A percentile compares a stretch with the other conserved stretches of the same genome.
Evolutionary conservation across 495 filamentous ascomycete species (phyloP).

Genomic region (Elaphomyces granulatus): DNA sequence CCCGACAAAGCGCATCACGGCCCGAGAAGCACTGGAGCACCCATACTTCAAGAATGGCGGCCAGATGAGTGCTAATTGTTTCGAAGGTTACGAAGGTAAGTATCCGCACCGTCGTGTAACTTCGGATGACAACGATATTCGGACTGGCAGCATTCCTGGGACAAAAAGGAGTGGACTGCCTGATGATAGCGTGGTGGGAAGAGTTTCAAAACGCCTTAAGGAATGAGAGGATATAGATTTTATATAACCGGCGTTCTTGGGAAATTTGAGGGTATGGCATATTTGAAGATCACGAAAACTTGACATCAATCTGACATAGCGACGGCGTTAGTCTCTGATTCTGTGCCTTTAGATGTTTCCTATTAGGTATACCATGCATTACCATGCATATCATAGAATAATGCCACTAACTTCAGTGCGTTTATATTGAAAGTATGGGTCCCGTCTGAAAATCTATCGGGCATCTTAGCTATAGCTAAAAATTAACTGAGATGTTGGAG

Average conservation of each 20-base stretch:
- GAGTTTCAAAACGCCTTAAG: slow-evolving; percentile 31
- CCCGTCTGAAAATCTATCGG: no score
- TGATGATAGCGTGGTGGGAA: slow-evolving; percentile 56
- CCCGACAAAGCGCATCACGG: slow-evolving; percentile 74
- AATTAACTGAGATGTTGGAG: no score
- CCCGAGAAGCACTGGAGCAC: slow-evolving; percentile 71
- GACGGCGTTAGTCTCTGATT: slow-evolving; percentile 10
- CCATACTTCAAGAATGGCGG: slow-evolving; percentile 64
- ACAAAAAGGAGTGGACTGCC: slow-evolving; percentile 82
- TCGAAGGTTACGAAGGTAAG: slow-evolving; percentile 71
- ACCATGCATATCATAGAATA: no score
- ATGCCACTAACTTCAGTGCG: no score
- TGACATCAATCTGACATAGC: slow-evolving; percentile 1
- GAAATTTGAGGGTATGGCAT: no score
- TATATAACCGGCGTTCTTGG: not conserved
- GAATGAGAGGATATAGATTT: slow-evolving; percentile 25
- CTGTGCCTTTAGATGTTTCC: no score
- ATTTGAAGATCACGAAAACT: no score
- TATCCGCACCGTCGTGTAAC: slow-evolving; percentile 86
- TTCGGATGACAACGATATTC: slow-evolving; percentile 89
- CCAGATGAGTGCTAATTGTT: slow-evolving; percentile 63
- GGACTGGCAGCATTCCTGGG: slow-evolving; percentile 72
- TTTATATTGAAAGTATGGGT: no score
- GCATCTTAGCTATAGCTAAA: no score
- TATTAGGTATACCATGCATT: no score